These are phyloP conservation scores for Fusarium agapanthi DNA, from an alignment of 2,329 filamentous ascomycete species.

Conservation along the genomic window DNA sequence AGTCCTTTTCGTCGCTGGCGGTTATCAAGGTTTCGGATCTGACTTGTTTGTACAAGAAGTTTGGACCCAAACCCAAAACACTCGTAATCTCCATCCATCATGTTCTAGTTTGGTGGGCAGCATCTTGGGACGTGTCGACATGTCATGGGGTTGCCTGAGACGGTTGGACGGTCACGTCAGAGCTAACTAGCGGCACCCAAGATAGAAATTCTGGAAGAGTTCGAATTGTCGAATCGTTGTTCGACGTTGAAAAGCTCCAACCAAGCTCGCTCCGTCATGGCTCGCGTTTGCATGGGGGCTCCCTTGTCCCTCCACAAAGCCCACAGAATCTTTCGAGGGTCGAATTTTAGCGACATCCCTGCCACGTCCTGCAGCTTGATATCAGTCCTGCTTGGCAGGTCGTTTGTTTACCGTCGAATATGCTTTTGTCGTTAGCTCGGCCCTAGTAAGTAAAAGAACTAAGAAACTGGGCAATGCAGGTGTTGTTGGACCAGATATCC, in stretches of 20 bases:
- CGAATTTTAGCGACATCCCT: conserved; percentile 19
- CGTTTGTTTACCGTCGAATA: conserved; percentile 6
- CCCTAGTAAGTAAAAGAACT: background rate
- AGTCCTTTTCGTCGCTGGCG: conserved; percentile 18
- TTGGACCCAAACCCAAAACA: conserved; percentile 12
- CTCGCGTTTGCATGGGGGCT: conserved; percentile 18
- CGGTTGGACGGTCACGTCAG: conserved; percentile 40
- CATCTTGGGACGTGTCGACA: conserved; percentile 21
- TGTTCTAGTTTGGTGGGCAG: conserved; percentile 26
- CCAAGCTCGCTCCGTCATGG: conserved; percentile 36
- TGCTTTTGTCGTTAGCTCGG: conserved; percentile 10
- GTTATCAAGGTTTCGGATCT: conserved; percentile 28
- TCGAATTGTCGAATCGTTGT: conserved; percentile 44
- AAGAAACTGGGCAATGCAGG: background rate
- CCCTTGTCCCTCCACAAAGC: conserved; percentile 37
- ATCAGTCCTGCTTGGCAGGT: conserved; percentile 28
- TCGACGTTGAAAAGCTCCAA: conserved; percentile 24
- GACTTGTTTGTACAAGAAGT: conserved; percentile 7
- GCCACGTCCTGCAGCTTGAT: conserved; percentile 18
- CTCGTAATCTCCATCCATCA: conserved; percentile 6
- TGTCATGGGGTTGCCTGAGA: conserved; percentile 38
- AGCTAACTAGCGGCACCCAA: conserved; percentile 34
- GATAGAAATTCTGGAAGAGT: conserved; percentile 43
- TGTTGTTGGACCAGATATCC: background rate
- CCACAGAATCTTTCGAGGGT: conserved; percentile 31